Conservation (phyloP, 805 yeast species). For the Jamesozyma hellenica region DNA sequence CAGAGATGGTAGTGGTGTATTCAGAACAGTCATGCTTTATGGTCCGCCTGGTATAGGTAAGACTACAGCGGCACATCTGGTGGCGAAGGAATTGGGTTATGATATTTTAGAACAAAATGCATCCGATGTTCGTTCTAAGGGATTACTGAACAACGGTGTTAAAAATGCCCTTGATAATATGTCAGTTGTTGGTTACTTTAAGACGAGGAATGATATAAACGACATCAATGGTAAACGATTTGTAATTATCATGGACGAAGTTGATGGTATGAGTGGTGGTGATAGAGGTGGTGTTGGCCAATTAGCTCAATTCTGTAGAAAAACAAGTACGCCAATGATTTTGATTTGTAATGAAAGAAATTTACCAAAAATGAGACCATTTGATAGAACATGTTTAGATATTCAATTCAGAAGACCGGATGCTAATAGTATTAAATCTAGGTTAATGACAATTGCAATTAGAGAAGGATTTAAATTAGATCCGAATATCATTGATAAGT, state of each 20-base stretch:
- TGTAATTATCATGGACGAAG: slow-evolving; percentile 94
- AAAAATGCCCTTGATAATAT: slow-evolving; percentile 69
- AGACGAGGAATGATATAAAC: slow-evolving; percentile 23
- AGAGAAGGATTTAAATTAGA: slow-evolving; percentile 76
- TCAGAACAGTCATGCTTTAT: slow-evolving; percentile 74
- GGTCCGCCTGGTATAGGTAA: slow-evolving; percentile 87
- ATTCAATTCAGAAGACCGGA: slow-evolving; percentile 83
- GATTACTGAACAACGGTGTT: slow-evolving; percentile 56
- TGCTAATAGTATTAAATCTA: slow-evolving; percentile 66
- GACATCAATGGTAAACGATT: slow-evolving; percentile 44
- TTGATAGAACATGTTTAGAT: slow-evolving; percentile 73
- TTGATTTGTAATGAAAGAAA: slow-evolving; percentile 88
- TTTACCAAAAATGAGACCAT: slow-evolving; percentile 91
- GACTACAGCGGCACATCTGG: slow-evolving; percentile 70
- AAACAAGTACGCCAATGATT: slow-evolving; percentile 82
- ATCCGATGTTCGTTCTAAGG: slow-evolving; percentile 82
- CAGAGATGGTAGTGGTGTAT: slow-evolving; percentile 56
- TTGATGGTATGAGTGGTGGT: slow-evolving; percentile 98
- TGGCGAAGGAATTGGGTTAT: slow-evolving; percentile 59
- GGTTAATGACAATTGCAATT: slow-evolving; percentile 83
- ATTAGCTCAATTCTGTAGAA: slow-evolving; percentile 74
- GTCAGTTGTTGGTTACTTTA: slow-evolving; percentile 72
- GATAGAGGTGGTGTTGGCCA: slow-evolving; percentile 98
- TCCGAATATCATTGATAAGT: slow-evolving; percentile 68
- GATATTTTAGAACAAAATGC: slow-evolving; percentile 75